Base-by-base conservation (phyloP, 2,329 filamentous ascomycete genomes). In the Fusarium beomiforme region DNA sequence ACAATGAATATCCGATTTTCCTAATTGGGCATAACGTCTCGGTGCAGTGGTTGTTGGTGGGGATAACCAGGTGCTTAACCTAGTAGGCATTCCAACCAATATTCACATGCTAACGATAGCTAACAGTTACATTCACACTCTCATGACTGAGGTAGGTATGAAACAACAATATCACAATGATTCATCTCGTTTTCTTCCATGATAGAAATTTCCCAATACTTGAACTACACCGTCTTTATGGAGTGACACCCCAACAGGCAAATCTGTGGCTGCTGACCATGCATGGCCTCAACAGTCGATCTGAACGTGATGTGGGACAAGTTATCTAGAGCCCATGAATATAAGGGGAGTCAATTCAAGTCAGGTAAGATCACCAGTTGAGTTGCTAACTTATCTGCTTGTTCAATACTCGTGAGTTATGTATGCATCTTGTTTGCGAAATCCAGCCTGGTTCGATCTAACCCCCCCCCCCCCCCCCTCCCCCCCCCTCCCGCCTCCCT, bases 1-100 rank as follows among this genome's bases (percentile, higher is more conserved):
- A 62, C 17, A 53, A 72, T 60, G 49, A 26, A 64, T 31, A 44
- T 64, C 46, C 29, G 43, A 34, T 11, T 44, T 67, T 49, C 73
- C 64, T 53, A 2, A 69, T 75, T 43, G 7, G 64, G 73, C 8
- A 50, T 75, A 75, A 70, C 54, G 60, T 17, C 11, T 14, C 31
- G 23, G 61, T 47, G 47, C 26, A 50, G 33, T 34, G 60, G 55
- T 26, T 59, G 59, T 60, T 58, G 43, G 51, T 65, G 64, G 59
- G 56, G 60, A 49, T 21, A 19, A 21, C 49, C n/a, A 49, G n/a
- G 34, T 23, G 26, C n/a, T 34, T 46, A 37, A 55, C 51, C 26
- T 42, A 6, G 39, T 42, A 6, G 39, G 23, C 37, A 44, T n/a
- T 33, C 10, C 26, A 19, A 29, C 21, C 26, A 16, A 55, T 37